Evolutionary conservation across 2,329 filamentous ascomycete genomes (phyloP).

Genomic region (Penicillium palitans): DNA sequence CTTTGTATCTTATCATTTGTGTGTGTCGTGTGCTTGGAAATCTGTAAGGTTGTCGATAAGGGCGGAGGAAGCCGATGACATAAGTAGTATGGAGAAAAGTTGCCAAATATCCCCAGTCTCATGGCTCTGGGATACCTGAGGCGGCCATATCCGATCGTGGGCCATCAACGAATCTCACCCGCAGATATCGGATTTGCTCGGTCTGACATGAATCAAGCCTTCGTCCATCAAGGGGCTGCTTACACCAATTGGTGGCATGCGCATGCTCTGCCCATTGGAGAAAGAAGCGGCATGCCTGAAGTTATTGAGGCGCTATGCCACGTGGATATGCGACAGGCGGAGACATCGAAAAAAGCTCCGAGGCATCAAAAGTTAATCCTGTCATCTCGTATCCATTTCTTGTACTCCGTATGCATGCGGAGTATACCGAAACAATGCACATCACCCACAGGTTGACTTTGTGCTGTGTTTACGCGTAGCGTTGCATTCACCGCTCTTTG

Average conservation of each 20-base stretch:
- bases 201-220: neutral
- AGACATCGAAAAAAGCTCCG: neutral
- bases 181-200: neutral
- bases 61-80: constrained; percentile 10
- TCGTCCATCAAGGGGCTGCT: neutral
- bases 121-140: neutral
- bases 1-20: constrained; percentile 12
- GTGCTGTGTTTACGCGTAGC: too few species aligned
- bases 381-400: neutral
- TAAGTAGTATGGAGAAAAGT: neutral
- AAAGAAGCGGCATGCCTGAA: neutral
- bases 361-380: neutral
- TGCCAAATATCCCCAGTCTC: neutral
- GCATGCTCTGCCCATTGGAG: neutral
- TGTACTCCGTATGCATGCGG: neutral
- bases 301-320: neutral
- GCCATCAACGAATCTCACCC: neutral
- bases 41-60: constrained; percentile 11
- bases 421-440: too few species aligned
- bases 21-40: neutral
- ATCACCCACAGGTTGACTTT: neutral
- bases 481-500: neutral
- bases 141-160: constrained; percentile 10
- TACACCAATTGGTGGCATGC: neutral
- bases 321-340: neutral